Percentiles rank a stretch among this genome's conserved stretches.
Conservation (phyloP, 371 early-diverging fungal species). For the Apophysomyces trapeziformis region DNA sequence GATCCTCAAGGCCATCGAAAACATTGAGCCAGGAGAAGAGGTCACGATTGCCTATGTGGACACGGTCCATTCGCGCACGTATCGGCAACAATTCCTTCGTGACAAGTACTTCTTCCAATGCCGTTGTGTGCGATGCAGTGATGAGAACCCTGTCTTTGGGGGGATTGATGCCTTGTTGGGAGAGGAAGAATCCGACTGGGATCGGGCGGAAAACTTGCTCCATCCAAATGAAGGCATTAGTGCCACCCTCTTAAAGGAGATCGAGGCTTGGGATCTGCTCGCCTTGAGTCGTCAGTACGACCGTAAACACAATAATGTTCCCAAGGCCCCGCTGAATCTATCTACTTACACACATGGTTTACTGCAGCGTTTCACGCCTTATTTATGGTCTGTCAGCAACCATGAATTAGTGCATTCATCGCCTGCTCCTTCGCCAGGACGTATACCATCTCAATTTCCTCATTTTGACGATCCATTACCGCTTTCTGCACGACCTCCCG, state of each 20-base stretch:
- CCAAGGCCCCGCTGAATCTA: constrained; percentile 30
- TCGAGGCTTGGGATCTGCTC: constrained; percentile 41
- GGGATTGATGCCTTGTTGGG: constrained; percentile 42
- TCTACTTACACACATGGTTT: constrained; percentile 35
- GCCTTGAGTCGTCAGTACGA: constrained; percentile 33
- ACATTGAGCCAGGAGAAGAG: constrained; percentile 70
- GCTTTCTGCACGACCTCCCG: constrained; percentile 27
- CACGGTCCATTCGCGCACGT: constrained; percentile 58
- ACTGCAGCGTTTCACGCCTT: constrained; percentile 37
- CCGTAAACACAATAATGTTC: constrained; percentile 29
- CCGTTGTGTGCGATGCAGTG: constrained; percentile 68
- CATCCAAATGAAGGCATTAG: constrained; percentile 6
- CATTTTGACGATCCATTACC: constrained; percentile 44
- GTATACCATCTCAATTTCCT: constrained; percentile 13
- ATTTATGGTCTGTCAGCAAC: constrained; percentile 35
- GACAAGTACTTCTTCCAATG: constrained; percentile 82
- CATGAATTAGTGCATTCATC: constrained; percentile 14
- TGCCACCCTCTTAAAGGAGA: constrained; percentile 17
- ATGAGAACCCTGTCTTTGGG: constrained; percentile 27
- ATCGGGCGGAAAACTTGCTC: constrained; percentile 26
- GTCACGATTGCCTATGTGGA: constrained; percentile 83
- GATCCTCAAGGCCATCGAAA: constrained; percentile 65
- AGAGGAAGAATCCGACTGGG: constrained; percentile 43
- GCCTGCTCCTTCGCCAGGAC: constrained; percentile 7
- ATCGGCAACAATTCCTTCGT: constrained; percentile 56